phyloP scores from a whole-genome alignment of 352 stramenopile species.

The Phytopythium helicoides region DNA sequence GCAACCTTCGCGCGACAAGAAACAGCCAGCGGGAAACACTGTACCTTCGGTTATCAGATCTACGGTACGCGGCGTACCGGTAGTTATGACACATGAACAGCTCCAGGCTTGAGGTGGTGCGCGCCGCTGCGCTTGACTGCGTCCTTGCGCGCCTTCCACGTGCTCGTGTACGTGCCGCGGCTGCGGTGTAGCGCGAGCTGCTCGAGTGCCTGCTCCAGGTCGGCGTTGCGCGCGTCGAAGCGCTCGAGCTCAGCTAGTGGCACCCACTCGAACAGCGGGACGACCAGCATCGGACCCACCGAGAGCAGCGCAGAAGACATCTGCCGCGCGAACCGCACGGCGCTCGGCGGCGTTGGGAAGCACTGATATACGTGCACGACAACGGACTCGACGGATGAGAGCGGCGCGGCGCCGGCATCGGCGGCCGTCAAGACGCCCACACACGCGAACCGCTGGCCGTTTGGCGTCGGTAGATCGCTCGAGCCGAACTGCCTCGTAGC shows the following conservation, averaged over 20 bases:
- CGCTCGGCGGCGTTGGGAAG: slow-evolving; percentile 76
- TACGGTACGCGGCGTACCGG: too few relatives aligned
- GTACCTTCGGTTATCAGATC: too few relatives aligned
- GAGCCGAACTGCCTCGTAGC: slow-evolving; percentile 38
- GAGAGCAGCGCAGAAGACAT: slow-evolving; percentile 43
- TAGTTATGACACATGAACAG: background rate
- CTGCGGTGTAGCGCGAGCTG: slow-evolving; percentile 29
- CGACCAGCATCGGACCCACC: slow-evolving; percentile 44
- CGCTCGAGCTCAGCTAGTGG: slow-evolving; percentile 61
- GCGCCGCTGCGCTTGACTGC: slow-evolving; percentile 47
- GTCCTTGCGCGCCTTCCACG: slow-evolving; percentile 70
- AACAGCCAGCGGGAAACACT: too few relatives aligned
- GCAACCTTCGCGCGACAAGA: slow-evolving; percentile 7
- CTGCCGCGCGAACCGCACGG: slow-evolving; percentile 67
- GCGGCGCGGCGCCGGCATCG: slow-evolving; percentile 45
- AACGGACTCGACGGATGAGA: slow-evolving; percentile 44
- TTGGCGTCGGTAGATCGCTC: slow-evolving; percentile 43
- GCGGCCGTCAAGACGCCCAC: slow-evolving; percentile 30
- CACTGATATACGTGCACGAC: slow-evolving; percentile 78
- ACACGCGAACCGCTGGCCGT: slow-evolving; percentile 72
- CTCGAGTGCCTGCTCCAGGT: slow-evolving; percentile 69
- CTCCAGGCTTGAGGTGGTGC: slow-evolving; percentile 5
- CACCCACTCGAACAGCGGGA: slow-evolving; percentile 84
- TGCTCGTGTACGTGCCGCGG: slow-evolving; percentile 31
- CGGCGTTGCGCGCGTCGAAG: slow-evolving; percentile 57